Percentiles rank a stretch among this genome's conserved stretches.
Conservation (phyloP, 1,139 yeast species). For the Geotrichum candidum region DNA sequence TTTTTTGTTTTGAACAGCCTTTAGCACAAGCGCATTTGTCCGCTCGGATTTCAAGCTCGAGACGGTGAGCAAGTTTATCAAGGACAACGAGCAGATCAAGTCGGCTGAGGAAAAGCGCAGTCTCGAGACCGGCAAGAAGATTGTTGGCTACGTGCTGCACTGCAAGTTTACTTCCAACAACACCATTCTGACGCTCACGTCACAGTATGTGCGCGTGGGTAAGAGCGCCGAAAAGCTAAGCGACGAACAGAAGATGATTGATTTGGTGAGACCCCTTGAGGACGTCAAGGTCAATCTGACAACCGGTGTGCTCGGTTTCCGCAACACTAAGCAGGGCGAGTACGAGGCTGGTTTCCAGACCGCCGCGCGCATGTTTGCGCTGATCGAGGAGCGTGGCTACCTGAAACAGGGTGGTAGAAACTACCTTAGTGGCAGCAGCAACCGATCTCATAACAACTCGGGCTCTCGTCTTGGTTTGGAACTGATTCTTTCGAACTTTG, state of each 20-base stretch:
- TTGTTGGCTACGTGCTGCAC: conserved; percentile 61
- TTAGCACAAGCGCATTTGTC: neutral
- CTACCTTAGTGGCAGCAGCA: neutral
- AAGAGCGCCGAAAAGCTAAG: conserved; percentile 33
- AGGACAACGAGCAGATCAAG: neutral
- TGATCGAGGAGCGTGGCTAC: conserved; percentile 52
- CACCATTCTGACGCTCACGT: conserved; percentile 70
- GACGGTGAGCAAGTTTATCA: neutral
- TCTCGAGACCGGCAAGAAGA: conserved; percentile 28
- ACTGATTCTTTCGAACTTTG: conserved; percentile 70
- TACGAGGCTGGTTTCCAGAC: conserved; percentile 95
- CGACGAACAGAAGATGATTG: conserved; percentile 71
- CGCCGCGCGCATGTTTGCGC: conserved; percentile 62
- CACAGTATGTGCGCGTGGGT: conserved; percentile 52
- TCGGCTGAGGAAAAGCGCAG: neutral
- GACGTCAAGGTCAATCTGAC: conserved; percentile 57
- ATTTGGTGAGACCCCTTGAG: conserved; percentile 75
- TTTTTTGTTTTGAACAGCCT: neutral
- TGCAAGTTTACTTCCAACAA: conserved; percentile 77
- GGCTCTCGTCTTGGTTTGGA: conserved; percentile 38
- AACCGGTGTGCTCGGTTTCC: conserved; percentile 40
- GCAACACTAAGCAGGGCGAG: conserved; percentile 60
- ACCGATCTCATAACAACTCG: neutral
- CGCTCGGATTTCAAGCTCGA: neutral
- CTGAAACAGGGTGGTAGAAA: conserved; percentile 29